A percentile compares a stretch with the other conserved stretches of the same genome.
Conservation (phyloP, 78 protist genomes). For the Salpingoeca rosetta region DNA sequence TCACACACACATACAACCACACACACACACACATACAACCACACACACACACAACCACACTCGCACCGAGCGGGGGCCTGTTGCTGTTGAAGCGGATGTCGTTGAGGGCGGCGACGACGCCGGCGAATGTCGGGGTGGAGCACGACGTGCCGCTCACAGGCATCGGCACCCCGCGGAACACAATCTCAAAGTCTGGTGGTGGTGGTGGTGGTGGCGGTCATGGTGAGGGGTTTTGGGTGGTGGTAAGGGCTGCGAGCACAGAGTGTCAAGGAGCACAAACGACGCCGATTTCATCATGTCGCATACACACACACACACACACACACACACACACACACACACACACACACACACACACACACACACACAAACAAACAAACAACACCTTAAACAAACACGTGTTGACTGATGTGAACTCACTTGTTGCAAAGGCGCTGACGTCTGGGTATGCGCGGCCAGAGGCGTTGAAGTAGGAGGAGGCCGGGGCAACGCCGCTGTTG, state of each 20-base stretch:
- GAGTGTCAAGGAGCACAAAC: no score
- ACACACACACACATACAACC: background rate
- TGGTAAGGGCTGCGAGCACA: no score
- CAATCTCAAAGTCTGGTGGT: constrained; percentile 20
- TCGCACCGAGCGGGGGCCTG: constrained; percentile 36
- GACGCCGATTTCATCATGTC: no score
- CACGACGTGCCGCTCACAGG: constrained; percentile 60
- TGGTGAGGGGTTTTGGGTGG: no score
- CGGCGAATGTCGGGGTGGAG: constrained; percentile 57
- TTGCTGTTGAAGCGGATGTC: constrained; percentile 37
- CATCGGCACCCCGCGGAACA: background rate
- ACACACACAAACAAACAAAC: background rate
- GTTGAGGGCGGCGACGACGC: constrained; percentile 52
- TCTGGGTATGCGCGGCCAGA: constrained; percentile 73
- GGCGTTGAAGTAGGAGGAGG: constrained; percentile 36
- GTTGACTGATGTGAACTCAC: constrained; percentile 18
- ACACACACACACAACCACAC: background rate
- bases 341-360: constrained; percentile 12
- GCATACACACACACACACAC: no score
- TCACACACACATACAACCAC: background rate
- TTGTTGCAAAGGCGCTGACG: constrained; percentile 46
- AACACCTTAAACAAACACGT: background rate
- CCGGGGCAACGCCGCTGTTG: constrained; percentile 15
- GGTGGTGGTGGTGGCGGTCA: no score
- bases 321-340: constrained; percentile 29